Percentiles rank a stretch among this genome's conserved stretches.
Evolutionary conservation across 495 filamentous ascomycete species (phyloP).

Genomic region (Staphylotrichum tortipilum): DNA sequence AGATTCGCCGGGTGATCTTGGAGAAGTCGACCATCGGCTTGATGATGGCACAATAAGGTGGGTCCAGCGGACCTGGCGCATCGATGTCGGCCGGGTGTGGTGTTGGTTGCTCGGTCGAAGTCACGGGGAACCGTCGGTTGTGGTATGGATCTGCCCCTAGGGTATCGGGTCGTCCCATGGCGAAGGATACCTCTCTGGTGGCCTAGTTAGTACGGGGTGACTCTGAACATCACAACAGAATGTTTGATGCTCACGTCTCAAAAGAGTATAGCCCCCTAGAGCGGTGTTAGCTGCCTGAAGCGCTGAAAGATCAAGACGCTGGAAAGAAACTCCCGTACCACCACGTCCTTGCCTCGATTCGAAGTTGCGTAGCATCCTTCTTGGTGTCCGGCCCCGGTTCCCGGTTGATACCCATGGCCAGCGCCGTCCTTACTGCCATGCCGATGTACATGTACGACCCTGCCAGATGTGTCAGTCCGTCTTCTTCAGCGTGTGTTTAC

Average conservation of each 20-base stretch:
- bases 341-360: not conserved
- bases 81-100: no score
- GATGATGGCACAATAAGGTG: not conserved
- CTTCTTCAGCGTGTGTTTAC: not conserved
- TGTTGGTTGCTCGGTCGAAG: not conserved
- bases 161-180: not conserved
- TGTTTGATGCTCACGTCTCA: not conserved
- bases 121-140: not conserved
- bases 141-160: not conserved
- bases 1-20: not conserved
- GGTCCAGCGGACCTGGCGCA: not conserved
- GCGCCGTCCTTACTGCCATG: not conserved
- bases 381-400: not conserved
- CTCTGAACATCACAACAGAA: no score
- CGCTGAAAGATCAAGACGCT: no score
- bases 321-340: no score
- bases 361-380: not conserved
- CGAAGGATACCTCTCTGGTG: not conserved
- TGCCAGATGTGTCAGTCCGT: no score
- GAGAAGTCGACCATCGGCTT: not conserved
- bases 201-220: no score
- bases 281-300: not conserved
- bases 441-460: not conserved
- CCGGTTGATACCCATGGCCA: not conserved
- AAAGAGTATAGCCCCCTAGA: not conserved